phyloP scores from a whole-genome alignment of 495 filamentous ascomycete genomes.

The Penicillium paradoxum region DNA sequence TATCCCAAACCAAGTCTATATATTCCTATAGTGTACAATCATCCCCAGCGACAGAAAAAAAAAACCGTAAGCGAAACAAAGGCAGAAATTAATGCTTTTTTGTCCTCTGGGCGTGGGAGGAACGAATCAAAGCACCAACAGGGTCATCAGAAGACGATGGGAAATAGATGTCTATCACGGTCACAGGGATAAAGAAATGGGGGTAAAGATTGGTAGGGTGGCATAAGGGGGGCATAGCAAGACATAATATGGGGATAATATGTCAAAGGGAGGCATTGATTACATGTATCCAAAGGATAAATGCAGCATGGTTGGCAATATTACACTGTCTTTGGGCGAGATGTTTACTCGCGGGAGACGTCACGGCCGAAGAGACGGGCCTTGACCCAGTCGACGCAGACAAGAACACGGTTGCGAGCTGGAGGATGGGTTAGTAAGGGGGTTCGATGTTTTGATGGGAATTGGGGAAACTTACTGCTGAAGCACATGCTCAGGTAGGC shows the following conservation, averaged over 20 bases:
- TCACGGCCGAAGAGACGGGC: constrained; percentile 92
- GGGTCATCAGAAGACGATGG: constrained; percentile 18
- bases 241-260: background rate
- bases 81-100: constrained; percentile 25
- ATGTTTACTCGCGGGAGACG: constrained; percentile 79
- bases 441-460: background rate
- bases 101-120: background rate
- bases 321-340: constrained; percentile 7
- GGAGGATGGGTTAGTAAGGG: constrained; percentile 14
- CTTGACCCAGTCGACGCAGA: constrained; percentile 93
- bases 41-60: constrained; percentile 1
- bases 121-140: constrained; percentile 11
- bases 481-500: constrained; percentile 99
- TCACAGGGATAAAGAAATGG: constrained; percentile 5
- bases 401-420: constrained; percentile 89
- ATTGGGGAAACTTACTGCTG: constrained; percentile 64
- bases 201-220: constrained; percentile 9
- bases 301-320: constrained; percentile 13
- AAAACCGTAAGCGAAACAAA: constrained; percentile 10
- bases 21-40: constrained; percentile 16
- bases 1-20: constrained; percentile 20
- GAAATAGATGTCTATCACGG: constrained; percentile 24
- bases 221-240: constrained; percentile 16
- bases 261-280: constrained; percentile 6
- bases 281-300: constrained; percentile 7